Base-by-base conservation (phyloP, 2,329 filamentous ascomycete genomes). In the Lecanicillium sp. region DNA sequence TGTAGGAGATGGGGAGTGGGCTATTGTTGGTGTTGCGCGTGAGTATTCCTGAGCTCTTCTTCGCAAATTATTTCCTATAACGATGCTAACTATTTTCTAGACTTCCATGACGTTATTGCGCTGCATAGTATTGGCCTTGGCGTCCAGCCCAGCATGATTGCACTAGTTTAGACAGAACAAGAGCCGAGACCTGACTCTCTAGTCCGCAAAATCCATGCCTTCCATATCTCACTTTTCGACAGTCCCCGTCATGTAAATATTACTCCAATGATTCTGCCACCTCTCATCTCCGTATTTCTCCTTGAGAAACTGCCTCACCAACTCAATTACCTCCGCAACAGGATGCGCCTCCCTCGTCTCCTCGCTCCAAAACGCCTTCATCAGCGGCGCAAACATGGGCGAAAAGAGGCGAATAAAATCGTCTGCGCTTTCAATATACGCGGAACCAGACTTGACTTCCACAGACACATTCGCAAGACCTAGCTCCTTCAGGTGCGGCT, bases 391-490 rank as follows among this genome's bases (percentile, higher is more conserved):
- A 28, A 66, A 34, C 62, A 70, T 69, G 48, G 58, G 56, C 1
- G 46, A 54, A 39, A 60, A 64, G 3, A 42, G 46, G 7, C 45
- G 17, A 4, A 68, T 31, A 31, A 56, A 70, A 30, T 64, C 55
- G 0, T 59, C 57, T 0, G 59, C 57, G 27, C 49, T 56, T 14
- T 60, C 46, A 0, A 68, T 41, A 1, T 29, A 49, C 30, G 56
- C 55, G 5, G 45, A 39, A 5, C 57, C 54, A 13, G 53, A 42
- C 14, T 48, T 44, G 8, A 56, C 49, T 3, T 52, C 53, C 1
- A 66, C 64, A 9, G 50, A 35, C 6, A 70, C 59, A 32, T 67
- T 55, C 32, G 51, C 36, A n/a, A 70, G 57, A 0, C 65, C 62
- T n/a, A 56, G 46, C 4, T 45, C 44, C 14, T 37, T 40, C 2